Percentiles rank a stretch among this genome's conserved stretches.
These are phyloP conservation scores for Gossypium mustelinum DNA, from an alignment of 345 rosid species.

Conservation along the genomic window DNA sequence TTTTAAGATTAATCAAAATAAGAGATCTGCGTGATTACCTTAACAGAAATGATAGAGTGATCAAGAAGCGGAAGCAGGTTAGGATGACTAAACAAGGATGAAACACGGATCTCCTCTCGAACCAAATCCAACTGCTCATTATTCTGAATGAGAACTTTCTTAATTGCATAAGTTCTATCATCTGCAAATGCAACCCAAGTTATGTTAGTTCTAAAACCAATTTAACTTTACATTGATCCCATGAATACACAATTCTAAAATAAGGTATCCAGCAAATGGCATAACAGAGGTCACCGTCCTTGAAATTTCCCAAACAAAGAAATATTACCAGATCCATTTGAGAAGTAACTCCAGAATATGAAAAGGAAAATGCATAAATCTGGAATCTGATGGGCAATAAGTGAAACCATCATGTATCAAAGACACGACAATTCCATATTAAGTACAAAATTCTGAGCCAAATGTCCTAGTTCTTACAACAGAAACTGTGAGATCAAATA, in stretches of 20 bases:
- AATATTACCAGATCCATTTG: neutral
- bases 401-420: neutral
- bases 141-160: slow-evolving; percentile 92
- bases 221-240: neutral
- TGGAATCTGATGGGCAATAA: neutral
- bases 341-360: neutral
- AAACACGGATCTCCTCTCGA: slow-evolving; percentile 86
- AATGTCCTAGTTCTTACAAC: neutral
- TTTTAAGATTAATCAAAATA: neutral
- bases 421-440: neutral
- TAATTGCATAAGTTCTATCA: slow-evolving; percentile 92
- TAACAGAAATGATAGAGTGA: slow-evolving; percentile 83
- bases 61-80: slow-evolving; percentile 96
- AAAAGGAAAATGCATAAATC: slow-evolving; percentile 4
- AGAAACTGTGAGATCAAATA: neutral
- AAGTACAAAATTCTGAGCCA: neutral
- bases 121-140: slow-evolving; percentile 84
- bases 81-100: slow-evolving; percentile 77
- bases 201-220: slow-evolving; percentile 2
- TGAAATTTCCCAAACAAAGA: neutral
- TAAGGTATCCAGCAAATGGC: neutral
- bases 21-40: slow-evolving; percentile 40
- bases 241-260: neutral
- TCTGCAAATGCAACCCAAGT: slow-evolving; percentile 35
- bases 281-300: neutral